Base-by-base conservation (phyloP, 176 grass and related monocot species). In the Triticum monococcum region DNA sequence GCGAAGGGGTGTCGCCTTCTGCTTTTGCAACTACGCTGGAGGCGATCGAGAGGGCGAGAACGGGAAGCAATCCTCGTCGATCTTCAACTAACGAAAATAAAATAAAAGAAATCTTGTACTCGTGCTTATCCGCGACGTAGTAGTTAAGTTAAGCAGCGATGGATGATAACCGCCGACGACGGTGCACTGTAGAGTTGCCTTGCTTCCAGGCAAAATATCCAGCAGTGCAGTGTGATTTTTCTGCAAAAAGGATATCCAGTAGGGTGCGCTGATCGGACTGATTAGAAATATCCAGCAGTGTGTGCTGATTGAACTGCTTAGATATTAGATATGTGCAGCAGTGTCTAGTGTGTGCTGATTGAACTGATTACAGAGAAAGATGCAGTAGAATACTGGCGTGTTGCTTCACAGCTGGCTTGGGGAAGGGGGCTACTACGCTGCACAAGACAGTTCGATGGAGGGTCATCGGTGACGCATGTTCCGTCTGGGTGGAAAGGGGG, bases 331-430 rank as follows among this genome's bases (percentile, higher is more conserved):
- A 41, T 11, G 2, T 25, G 37, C 3, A 37, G 46, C 2, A 14
- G 13, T 50, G 9, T 13, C 20, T 41, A 16, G 46, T 16, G 11
- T 25, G 38, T 45, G 22, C 20, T 73, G 35, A 54, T 54, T 0
- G 46, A 50, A 50, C 4, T 50, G 46, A 50, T 50, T 50, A 12
- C 43, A 46, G 3, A 46, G 43, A 45, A 73, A 18, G 7, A 30
- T 62, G 33, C 22, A 13, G 45, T 37, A 40, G 40, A 50, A 18
- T 36, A 24, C 9, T 25, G 18, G 11, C 38, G 28, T 84, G 81
- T 38, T 85, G 89, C 81, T 75, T 68, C 24, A 81, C 81, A 91
- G 81, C 89, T 91, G 86, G 81, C 5, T 13, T 22, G 24, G 69
- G 68, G 17, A 9, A 50, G 16, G 23, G 41, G 7, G 0, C 72